Conservation (phyloP, 1,284 basidiomycete species). For the Spongiforma sp. region DNA sequence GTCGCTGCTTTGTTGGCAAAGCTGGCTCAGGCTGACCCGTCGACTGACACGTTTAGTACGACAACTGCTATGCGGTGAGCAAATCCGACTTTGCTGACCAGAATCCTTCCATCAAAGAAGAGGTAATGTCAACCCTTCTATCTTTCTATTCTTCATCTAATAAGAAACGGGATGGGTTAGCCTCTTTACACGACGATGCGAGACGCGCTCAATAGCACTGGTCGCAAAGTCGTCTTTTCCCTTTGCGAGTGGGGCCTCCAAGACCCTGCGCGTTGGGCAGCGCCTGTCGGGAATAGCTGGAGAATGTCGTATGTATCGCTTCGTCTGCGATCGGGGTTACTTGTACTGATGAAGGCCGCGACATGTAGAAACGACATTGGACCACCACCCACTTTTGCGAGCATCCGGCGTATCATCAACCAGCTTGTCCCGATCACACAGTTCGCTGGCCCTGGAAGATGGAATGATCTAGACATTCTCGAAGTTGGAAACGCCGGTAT, state of each 20-base stretch:
- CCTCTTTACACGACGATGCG: slow-evolving; percentile 9
- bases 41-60: slow-evolving; percentile 6
- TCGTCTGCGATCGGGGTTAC: neutral
- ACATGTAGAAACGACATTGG: slow-evolving; percentile 50
- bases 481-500: slow-evolving; percentile 53
- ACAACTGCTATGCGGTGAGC: slow-evolving; percentile 13
- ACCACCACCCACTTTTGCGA: slow-evolving; percentile 51
- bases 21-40: neutral
- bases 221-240: slow-evolving; percentile 55
- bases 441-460: slow-evolving; percentile 48
- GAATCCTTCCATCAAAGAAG: slow-evolving; percentile 3
- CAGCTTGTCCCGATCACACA: slow-evolving; percentile 52
- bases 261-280: slow-evolving; percentile 53
- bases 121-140: neutral
- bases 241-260: slow-evolving; percentile 60
- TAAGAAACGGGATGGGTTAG: neutral
- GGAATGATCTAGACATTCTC: slow-evolving; percentile 54
- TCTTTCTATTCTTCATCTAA: neutral
- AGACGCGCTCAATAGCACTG: slow-evolving; percentile 38
- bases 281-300: slow-evolving; percentile 53
- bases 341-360: neutral
- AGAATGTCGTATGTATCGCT: slow-evolving; percentile 41
- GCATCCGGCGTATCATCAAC: slow-evolving; percentile 54
- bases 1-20: too few relatives aligned
- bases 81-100: neutral